Evolutionary conservation across 805 yeast genomes (phyloP), one percentile per base, ranked within the genome.

Genomic region (Metschnikowia baotianmanensis): DNA sequence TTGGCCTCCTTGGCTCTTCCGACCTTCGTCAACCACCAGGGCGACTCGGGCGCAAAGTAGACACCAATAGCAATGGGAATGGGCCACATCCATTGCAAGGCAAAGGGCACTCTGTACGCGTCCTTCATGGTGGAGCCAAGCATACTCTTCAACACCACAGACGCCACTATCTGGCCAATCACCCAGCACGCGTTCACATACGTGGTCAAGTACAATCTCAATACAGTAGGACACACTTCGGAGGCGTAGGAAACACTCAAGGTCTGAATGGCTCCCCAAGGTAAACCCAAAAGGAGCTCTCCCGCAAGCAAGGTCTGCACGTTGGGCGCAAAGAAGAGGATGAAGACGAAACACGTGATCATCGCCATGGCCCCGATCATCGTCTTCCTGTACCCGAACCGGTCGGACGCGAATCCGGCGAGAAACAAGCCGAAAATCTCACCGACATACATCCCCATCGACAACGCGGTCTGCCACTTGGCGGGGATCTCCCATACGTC

Each of bases 391-490:
- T 75, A 67, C 6, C 82, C 82, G 45, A 64, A 57, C 28, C 57
- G 53, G 43, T 76, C 79, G 18, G 72, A 67, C 21, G 71, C 52
- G 36, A 60, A 46, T 40, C 79, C 79, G 22, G 72, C 71, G 33
- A 63, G 38, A 39, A 67, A 64, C 41, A 74, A 63, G 19, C 80
- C 82, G 17, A 73, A 42, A 35, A 77, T 60, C 19, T 60, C 52
- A 43, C 71, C 65, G 29, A 57, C 56, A 40, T 49, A 44, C 18
- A 31, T 38, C n/a, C 52, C 46, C 66, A 63, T 63, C n/a, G 65
- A 46, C 20, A 71, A 54, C 5, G 65, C 62, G 17, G 68, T 58
- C 34, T 69, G 65, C 77, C 76, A 71, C n/a, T 58, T 52, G 12
- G 71, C 66, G 20, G 67, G 58, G 17, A 74, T 49, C 37, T 59